These are phyloP conservation scores for Blastobotrys chiropterorum DNA, from an alignment of 805 yeast genomes.

Conservation along the genomic window DNA sequence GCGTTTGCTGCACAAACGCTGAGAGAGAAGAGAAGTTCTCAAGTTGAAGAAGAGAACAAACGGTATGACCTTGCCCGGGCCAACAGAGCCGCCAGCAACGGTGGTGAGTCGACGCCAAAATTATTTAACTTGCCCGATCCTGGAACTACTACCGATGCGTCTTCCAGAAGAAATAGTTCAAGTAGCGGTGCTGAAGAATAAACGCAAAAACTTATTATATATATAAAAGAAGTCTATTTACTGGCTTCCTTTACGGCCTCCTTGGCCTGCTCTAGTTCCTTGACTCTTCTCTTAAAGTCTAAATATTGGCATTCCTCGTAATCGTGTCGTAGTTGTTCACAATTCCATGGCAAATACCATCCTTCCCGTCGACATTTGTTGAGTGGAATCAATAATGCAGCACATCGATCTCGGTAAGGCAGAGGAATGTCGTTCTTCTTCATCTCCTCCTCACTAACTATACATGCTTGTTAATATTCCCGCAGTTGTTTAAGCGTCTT, in stretches of 20 bases:
- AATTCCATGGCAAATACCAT: conserved; percentile 60
- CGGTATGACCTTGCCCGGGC: background rate
- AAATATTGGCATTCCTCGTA: conserved; percentile 82
- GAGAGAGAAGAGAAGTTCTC: conserved; percentile 10
- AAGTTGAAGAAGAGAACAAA: background rate
- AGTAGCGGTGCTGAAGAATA: background rate
- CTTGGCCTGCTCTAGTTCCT: conserved; percentile 58
- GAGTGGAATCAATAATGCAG: conserved; percentile 52
- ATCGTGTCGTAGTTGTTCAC: conserved; percentile 69
- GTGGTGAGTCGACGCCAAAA: background rate
- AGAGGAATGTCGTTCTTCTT: conserved; percentile 72
- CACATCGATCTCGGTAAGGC: conserved; percentile 80
- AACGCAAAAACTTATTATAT: conserved; percentile 1
- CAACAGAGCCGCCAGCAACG: background rate
- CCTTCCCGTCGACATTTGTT: conserved; percentile 56
- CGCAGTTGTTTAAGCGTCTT: background rate
- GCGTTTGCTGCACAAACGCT: conserved; percentile 42
- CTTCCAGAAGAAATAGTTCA: background rate
- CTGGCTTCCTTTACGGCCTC: conserved; percentile 28
- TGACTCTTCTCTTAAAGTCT: conserved; percentile 75
- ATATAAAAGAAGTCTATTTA: conserved; percentile 1
- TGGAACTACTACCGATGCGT: background rate
- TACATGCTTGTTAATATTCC: background rate
- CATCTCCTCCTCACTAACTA: conserved; percentile 79
- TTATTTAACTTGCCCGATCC: background rate